Evolutionary conservation across 805 yeast species (phyloP), one percentile per base, ranked within the genome.

Genomic region (Danielozyma ontarioensis): DNA sequence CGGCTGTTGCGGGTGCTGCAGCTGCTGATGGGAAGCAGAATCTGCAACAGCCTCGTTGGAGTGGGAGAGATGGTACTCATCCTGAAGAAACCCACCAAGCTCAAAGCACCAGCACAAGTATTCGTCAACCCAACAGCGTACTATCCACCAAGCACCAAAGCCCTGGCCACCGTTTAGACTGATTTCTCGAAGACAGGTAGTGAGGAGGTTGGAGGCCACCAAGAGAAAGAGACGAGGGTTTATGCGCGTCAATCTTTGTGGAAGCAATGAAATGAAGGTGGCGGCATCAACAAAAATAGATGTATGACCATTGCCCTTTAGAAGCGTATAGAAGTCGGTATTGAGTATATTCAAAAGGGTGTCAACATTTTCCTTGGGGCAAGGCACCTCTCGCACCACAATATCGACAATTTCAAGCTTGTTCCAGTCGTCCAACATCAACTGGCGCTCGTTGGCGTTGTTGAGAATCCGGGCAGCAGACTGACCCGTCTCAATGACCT

Each of bases 91-190:
- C 0, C 80, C 80, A 4, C 81, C 80, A 12, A 76, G 55, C 47
- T 81, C 87, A 17, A 80, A 79, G 36, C 72, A 59, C 78, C 86
- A 80, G 2, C 70, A 70, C 39, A 81, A 61, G 69, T 76, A 82
- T 48, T 83, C 90, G 47, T 80, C 86, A 5, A 78, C 62, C 88
- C 90, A 83, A 51, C 87, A 78, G 35, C 83, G 64, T 3, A 81
- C 64, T 28, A 76, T 68, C 86, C 87, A 82, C 90, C 90, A 83
- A 2, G 78, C 74, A 7, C 78, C 78, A 50, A 83, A 80, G 2
- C 80, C 72, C 27, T 69, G 68, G 5, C 78, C 78, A 2, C 78
- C 78, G 16, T 63, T 64, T 35, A 76, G 58, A 22, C 82, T 73
- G 38, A 82, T 68, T 45, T 80, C 86, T 39, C 86, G 62, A 26